Conservation (phyloP, 176 grass and related monocot genomes). For the Lolium perenne region DNA sequence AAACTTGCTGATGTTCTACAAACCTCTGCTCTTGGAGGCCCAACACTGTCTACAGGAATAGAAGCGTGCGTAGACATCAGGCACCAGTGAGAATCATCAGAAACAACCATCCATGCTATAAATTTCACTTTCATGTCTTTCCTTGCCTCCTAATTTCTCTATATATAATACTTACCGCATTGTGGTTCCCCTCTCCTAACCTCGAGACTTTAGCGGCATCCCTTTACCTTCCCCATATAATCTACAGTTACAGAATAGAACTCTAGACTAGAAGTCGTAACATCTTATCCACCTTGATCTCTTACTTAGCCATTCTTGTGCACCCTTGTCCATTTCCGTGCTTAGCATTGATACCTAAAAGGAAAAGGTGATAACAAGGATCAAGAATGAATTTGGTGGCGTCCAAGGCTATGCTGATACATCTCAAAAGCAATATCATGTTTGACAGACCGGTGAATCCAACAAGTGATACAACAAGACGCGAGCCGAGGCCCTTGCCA, state of each 20-base stretch:
- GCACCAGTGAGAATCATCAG: neutral
- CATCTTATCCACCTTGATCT: neutral
- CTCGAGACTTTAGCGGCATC: neutral
- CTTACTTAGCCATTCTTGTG: neutral
- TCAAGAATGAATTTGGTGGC: neutral
- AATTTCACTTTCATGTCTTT: neutral
- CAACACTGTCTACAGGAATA: too few relatives aligned
- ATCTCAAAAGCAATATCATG: neutral
- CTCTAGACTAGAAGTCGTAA: neutral
- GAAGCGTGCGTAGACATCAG: too few relatives aligned
- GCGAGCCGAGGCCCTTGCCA: neutral
- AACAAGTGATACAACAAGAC: neutral
- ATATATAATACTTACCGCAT: accelerated
- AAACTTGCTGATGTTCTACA: too few relatives aligned
- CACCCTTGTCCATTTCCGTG: neutral
- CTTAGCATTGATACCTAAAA: neutral
- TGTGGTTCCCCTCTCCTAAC: neutral
- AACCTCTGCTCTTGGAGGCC: too few relatives aligned
- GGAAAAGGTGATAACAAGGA: neutral
- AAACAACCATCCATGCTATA: neutral
- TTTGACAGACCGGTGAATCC: too few relatives aligned
- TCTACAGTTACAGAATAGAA: neutral
- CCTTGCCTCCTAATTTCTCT: neutral
- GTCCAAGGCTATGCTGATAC: neutral
- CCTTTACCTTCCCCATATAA: neutral